A percentile compares a stretch with the other conserved stretches of the same genome.
These are phyloP conservation scores for Murraya paniculata DNA, from an alignment of 345 rosid genomes.

Conservation along the genomic window DNA sequence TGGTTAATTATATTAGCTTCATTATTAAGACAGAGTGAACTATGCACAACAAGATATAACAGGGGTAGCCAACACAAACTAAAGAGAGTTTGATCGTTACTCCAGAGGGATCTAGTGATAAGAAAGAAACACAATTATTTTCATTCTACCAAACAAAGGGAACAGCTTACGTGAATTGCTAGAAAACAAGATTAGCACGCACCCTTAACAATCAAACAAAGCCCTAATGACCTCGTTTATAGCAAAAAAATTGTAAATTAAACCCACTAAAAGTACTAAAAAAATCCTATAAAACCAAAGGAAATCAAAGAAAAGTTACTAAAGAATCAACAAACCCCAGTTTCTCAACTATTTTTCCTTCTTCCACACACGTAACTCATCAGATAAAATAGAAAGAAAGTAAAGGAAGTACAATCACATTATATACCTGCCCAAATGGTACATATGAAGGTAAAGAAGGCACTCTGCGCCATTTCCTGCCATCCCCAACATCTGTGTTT, in stretches of 20 bases:
- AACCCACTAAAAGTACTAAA: not conserved
- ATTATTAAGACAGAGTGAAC: not conserved
- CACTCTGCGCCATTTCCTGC: conserved; percentile 63
- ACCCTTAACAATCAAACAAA: not conserved
- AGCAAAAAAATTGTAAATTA: not conserved
- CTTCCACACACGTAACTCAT: conserved; percentile 1
- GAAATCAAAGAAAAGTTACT: not conserved
- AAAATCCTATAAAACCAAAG: not conserved
- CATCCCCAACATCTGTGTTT: conserved; percentile 33
- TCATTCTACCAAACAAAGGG: not conserved
- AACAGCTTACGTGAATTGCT: not conserved
- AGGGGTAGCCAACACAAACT: not conserved
- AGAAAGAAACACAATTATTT: not conserved
- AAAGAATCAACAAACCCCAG: not conserved
- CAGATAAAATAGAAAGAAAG: conserved; percentile 3
- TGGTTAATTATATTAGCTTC: not conserved
- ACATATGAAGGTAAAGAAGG: conserved; percentile 91
- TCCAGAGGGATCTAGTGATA: not conserved
- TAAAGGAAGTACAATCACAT: conserved; percentile 11
- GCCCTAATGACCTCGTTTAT: not conserved
- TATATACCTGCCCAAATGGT: conserved; percentile 89
- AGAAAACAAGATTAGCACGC: not conserved
- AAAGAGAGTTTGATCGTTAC: not conserved
- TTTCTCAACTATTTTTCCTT: conserved; percentile 2
- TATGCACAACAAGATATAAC: not conserved